These are phyloP conservation scores for Fistulinella prunicolor DNA, from an alignment of 768 basidiomycete genomes.

Conservation along the genomic window DNA sequence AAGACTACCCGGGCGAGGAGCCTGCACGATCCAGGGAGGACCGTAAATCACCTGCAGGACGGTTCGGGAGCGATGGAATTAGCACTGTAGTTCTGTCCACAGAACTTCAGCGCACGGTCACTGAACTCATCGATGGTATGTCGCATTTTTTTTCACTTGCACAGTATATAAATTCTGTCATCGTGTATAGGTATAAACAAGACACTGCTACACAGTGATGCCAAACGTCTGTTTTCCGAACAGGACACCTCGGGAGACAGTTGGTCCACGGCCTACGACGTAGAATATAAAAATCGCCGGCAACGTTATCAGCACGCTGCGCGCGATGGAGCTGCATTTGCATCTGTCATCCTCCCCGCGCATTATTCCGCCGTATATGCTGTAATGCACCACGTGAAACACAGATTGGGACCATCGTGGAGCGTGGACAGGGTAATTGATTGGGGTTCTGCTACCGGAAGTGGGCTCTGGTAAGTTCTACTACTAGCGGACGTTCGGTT, in stretches of 20 bases:
- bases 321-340: conserved; percentile 81
- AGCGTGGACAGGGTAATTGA: conserved; percentile 64
- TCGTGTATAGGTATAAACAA: conserved; percentile 56
- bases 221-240: conserved; percentile 63
- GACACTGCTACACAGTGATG: conserved; percentile 62
- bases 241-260: conserved; percentile 27
- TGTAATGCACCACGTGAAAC: conserved; percentile 67
- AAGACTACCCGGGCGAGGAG: conserved; percentile 30
- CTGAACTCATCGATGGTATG: conserved; percentile 66
- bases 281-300: conserved; percentile 55
- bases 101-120: conserved; percentile 68
- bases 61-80: conserved; percentile 70
- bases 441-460: conserved; percentile 83
- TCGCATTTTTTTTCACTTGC: conserved; percentile 12
- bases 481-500: background rate
- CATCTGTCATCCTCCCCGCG: conserved; percentile 79
- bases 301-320: conserved; percentile 58
- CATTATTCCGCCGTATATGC: conserved; percentile 79
- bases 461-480: conserved; percentile 69
- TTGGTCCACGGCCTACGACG: conserved; percentile 59
- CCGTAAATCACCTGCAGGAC: conserved; percentile 77
- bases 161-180: conserved; percentile 7
- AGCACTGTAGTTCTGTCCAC: conserved; percentile 70
- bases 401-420: conserved; percentile 63
- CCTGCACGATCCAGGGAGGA: conserved; percentile 31